A percentile compares a stretch with the other conserved stretches of the same genome.
Conservation (phyloP, 176 grass and related monocot species). For the Eleusine indica region DNA sequence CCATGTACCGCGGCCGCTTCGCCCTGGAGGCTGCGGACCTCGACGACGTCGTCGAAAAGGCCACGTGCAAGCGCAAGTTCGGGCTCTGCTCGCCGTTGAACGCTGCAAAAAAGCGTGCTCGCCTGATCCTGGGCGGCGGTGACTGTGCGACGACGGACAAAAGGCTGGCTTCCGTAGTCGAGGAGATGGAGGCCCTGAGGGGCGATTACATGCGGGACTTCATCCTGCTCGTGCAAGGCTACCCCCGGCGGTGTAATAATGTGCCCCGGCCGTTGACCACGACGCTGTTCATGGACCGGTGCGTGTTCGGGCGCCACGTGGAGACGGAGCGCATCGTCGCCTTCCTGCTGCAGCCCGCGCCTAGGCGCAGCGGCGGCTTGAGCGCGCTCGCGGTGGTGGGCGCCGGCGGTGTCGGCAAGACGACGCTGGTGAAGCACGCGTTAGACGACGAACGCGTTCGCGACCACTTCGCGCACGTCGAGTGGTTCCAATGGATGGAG, state of each 20-base stretch:
- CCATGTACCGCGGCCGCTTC: constrained; percentile 47
- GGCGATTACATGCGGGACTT: too few species aligned
- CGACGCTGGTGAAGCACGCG: constrained; percentile 45
- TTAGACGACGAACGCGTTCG: constrained; percentile 43
- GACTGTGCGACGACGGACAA: too few species aligned
- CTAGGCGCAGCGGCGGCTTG: neutral
- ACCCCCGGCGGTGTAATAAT: constrained; percentile 18
- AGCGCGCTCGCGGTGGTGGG: constrained; percentile 40
- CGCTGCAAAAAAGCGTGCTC: too few species aligned
- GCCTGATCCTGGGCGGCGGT: too few species aligned
- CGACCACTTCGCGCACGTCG: constrained; percentile 35
- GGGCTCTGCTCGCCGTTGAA: too few species aligned
- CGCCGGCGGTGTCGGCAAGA: constrained; percentile 27
- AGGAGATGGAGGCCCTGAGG: too few species aligned
- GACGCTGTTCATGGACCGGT: constrained; percentile 45
- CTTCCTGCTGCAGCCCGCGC: constrained; percentile 25
- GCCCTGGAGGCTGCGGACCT: constrained; percentile 25
- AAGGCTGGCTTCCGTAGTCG: too few species aligned
- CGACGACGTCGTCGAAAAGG: neutral
- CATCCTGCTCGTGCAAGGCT: constrained; percentile 30
- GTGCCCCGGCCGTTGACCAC: constrained; percentile 23
- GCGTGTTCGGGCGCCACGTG: constrained; percentile 11
- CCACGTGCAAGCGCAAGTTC: too few species aligned
- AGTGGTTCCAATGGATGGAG: constrained; percentile 18
- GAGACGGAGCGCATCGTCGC: constrained; percentile 46